These are phyloP conservation scores for Calonectria hongkongensis DNA, from an alignment of 2,329 filamentous ascomycete genomes.

Conservation along the genomic window DNA sequence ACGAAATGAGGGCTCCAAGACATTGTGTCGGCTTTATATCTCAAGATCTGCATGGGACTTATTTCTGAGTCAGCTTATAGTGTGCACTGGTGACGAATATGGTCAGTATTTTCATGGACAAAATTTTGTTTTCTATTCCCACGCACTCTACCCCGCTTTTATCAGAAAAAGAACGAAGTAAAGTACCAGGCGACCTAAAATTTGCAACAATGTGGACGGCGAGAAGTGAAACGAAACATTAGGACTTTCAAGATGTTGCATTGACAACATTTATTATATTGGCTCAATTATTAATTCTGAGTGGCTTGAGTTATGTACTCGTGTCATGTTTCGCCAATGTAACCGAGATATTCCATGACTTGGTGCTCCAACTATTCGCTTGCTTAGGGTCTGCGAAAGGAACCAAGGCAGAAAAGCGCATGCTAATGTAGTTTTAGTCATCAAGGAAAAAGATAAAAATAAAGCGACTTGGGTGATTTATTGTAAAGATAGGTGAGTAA, in stretches of 20 bases:
- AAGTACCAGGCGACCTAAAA: no score
- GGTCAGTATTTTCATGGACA: background rate
- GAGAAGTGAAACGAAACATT: no score
- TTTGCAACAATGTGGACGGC: no score
- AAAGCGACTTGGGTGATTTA: background rate
- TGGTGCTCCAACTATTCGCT: background rate
- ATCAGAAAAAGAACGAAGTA: background rate
- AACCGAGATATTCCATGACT: slow-evolving; percentile 9
- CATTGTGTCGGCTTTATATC: background rate
- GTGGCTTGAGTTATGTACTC: no score
- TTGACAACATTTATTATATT: no score
- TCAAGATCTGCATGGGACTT: background rate
- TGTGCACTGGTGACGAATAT: background rate
- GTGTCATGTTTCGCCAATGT: background rate
- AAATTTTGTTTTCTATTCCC: no score
- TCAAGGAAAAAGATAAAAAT: no score
- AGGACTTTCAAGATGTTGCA: no score
- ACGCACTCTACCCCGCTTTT: background rate
- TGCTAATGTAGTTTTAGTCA: background rate
- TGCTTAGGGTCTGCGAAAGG: slow-evolving; percentile 1
- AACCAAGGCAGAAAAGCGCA: background rate
- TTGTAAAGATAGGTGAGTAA: background rate
- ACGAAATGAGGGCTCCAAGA: background rate
- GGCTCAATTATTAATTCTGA: no score
- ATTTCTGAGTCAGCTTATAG: slow-evolving; percentile 32